Evolutionary conservation across 2,329 filamentous ascomycete genomes (phyloP), one percentile per base, ranked within the genome.

Genomic region (Dactylellina cionopaga): DNA sequence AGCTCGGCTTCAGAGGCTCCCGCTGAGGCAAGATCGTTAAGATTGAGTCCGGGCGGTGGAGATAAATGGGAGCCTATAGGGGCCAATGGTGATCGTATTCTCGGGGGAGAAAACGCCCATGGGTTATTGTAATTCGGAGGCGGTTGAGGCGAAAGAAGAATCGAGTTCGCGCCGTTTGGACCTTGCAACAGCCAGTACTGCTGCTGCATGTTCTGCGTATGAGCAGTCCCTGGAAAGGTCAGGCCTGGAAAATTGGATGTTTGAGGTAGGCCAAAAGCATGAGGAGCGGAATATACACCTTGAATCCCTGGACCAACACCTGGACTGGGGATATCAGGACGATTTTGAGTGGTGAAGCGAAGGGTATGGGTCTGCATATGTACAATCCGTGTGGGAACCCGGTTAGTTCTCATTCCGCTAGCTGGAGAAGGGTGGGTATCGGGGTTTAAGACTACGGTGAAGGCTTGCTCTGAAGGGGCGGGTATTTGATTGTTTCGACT

Each of bases 151-250:
- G 52, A 54, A 29, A 73, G 39, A 37, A 73, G 68, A 44, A 73
- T 44, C 1, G 60, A 47, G 10, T 25, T 19, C 22, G 47, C 25
- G 6, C 60, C 60, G n/a, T 73, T 37, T 11, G 68, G 68, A 15
- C 68, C 59, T 24, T 55, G 52, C 5, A 65, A 47, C 5, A 72
- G 35, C 27, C 43, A 72, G 31, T 65, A 72, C 33, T 72, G 59
- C 13, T 41, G 51, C 3, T 15, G 41, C 10, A 41, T 47, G 2
- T 13, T 5, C 7, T 37, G 10, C 15, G 25, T n/a, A n/a, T 13
- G 22, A 29, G 25, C 25, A 15, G 11, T 10, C 9, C 17, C 33
- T n/a, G 24, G 41, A 29, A 44, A 13, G 33, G 7, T 17, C 11
- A 19, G 1, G 15, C 19, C n/a, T 25, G 25, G 52, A 13, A 33